Conservation (phyloP, 2,329 filamentous ascomycete species). For the Claviceps sorghi region DNA sequence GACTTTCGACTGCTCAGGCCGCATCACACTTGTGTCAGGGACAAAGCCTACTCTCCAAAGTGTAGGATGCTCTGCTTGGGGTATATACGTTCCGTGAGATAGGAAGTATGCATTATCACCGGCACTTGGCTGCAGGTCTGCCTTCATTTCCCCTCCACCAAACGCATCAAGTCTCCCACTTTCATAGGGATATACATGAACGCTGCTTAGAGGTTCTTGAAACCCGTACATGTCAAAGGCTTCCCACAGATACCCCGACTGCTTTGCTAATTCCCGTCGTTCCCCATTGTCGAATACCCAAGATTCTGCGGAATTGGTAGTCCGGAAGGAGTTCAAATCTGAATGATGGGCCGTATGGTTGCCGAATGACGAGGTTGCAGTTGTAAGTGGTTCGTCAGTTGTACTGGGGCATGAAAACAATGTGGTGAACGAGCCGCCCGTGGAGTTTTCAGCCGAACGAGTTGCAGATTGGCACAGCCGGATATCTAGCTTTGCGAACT, state of each 20-base stretch:
- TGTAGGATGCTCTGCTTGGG: slow-evolving; percentile 13
- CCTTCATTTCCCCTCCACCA: neutral
- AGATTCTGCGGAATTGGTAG: slow-evolving; percentile 4
- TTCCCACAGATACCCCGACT: slow-evolving; percentile 1
- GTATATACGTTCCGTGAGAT: neutral
- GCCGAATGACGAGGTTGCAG: slow-evolving; percentile 4
- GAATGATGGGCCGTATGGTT: slow-evolving; percentile 1
- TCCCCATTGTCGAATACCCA: slow-evolving; percentile 2
- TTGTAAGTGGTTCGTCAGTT: slow-evolving; percentile 1
- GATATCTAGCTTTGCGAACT: neutral
- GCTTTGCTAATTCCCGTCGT: neutral
- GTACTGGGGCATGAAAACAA: neutral
- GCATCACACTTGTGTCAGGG: neutral
- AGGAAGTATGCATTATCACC: neutral
- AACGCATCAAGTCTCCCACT: neutral
- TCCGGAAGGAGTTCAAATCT: neutral
- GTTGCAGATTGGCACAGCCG: neutral
- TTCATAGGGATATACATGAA: neutral
- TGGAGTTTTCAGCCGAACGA: neutral
- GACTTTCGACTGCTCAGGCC: neutral
- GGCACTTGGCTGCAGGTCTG: neutral
- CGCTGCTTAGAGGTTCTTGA: neutral
- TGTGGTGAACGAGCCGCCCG: neutral
- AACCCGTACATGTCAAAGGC: neutral
- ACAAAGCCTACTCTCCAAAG: slow-evolving; percentile 7